Conservation (phyloP, 2,329 filamentous ascomycete genomes). For the Scytalidium lignicola region DNA sequence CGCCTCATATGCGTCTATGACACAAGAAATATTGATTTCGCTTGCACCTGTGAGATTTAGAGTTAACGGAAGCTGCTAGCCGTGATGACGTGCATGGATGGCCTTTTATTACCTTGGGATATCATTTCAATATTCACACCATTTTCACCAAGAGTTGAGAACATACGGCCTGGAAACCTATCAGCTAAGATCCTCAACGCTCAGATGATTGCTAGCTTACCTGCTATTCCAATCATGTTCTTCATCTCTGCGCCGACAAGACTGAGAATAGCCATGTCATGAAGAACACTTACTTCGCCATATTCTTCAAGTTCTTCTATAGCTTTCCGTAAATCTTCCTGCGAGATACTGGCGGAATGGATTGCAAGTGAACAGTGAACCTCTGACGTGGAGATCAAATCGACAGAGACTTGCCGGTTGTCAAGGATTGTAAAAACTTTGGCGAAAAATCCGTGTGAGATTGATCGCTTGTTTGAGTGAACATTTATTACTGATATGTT, state of each 20-base stretch:
- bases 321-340: conserved; percentile 60
- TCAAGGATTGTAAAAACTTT: conserved; percentile 90
- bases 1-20: conserved; percentile 87
- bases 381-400: conserved; percentile 93
- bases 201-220: conserved; percentile 39
- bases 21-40: conserved; percentile 98
- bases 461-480: conserved; percentile 93
- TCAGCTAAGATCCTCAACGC: background rate
- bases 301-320: conserved; percentile 71
- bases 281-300: conserved; percentile 85
- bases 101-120: conserved; percentile 68
- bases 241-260: conserved; percentile 95
- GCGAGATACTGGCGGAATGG: conserved; percentile 66
- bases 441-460: conserved; percentile 93
- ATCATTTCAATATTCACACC: conserved; percentile 99
- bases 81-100: conserved; percentile 3
- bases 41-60: conserved; percentile 63
- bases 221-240: conserved; percentile 92
- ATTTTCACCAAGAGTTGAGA: conserved; percentile 87
- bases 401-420: conserved; percentile 80
- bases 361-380: conserved; percentile 97
- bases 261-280: conserved; percentile 92
- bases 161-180: conserved; percentile 53
- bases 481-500: conserved; percentile 97
- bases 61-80: background rate